Evolutionary conservation across 2,329 filamentous ascomycete genomes (phyloP).

Genomic region (Ilyonectria robusta): DNA sequence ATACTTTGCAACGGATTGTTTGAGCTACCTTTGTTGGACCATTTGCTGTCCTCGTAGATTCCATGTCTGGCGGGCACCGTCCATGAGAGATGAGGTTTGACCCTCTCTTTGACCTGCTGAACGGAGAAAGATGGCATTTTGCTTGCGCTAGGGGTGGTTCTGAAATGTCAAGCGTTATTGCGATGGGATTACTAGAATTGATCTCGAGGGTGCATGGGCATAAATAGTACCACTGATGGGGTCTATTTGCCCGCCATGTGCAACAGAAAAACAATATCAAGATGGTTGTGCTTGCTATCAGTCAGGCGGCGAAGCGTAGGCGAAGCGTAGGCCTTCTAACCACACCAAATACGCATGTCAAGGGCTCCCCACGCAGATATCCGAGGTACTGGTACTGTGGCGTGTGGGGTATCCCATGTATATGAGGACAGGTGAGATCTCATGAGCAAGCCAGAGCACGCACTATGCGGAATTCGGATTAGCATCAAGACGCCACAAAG

Average conservation of each 20-base stretch:
- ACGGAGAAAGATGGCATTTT: slow-evolving; percentile 18
- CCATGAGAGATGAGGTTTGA: slow-evolving; percentile 18
- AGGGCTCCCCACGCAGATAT: slow-evolving; percentile 13
- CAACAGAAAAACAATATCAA: slow-evolving; percentile 13
- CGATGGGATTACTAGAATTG: not conserved
- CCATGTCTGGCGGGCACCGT: slow-evolving; percentile 10
- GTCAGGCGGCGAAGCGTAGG: slow-evolving; percentile 8
- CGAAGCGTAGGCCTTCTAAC: slow-evolving; percentile 3
- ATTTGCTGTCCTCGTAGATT: slow-evolving; percentile 11
- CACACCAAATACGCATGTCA: not conserved
- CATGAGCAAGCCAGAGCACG: not conserved
- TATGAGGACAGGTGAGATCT: not conserved
- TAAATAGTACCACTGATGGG: slow-evolving; percentile 5
- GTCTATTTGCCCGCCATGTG: not conserved
- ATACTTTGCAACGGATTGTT: slow-evolving; percentile 2
- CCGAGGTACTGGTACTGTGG: not conserved
- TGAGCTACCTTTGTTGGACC: slow-evolving; percentile 16
- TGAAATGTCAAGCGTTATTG: not conserved
- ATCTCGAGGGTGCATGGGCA: slow-evolving; percentile 1
- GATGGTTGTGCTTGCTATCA: slow-evolving; percentile 3
- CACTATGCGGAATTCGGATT: not conserved
- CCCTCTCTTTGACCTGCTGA: slow-evolving; percentile 9
- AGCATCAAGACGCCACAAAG: slow-evolving; percentile 10
- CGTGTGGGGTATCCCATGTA: not conserved
- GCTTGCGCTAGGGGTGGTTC: slow-evolving; percentile 1